phyloP scores from a whole-genome alignment of 2,329 filamentous ascomycete genomes.

The Hymenoscyphus infarciens region DNA sequence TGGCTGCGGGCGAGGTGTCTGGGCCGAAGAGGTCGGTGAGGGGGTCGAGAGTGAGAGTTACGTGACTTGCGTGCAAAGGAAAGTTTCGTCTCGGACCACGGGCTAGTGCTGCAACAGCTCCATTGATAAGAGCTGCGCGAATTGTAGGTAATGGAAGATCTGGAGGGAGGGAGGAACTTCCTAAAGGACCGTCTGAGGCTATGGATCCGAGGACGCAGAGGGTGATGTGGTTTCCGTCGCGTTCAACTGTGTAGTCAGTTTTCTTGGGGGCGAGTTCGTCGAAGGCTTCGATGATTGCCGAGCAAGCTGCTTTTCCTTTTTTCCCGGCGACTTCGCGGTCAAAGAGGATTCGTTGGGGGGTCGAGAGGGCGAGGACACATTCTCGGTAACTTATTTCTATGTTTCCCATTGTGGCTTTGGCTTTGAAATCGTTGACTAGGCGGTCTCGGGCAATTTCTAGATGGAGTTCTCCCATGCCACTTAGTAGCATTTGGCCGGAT shows the following conservation, averaged over 20 bases:
- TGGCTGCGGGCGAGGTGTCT: conserved; percentile 63
- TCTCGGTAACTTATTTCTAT: conserved; percentile 97
- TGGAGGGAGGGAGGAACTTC: conserved; percentile 46
- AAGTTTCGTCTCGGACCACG: conserved; percentile 78
- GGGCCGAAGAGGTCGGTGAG: conserved; percentile 59
- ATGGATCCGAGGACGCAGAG: conserved; percentile 42
- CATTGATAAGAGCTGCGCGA: conserved; percentile 64
- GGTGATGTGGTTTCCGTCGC: conserved; percentile 69
- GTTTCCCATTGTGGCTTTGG: conserved; percentile 76
- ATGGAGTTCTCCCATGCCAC: conserved; percentile 95
- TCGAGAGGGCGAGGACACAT: conserved; percentile 59
- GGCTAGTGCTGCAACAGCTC: conserved; percentile 77
- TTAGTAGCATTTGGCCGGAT: conserved; percentile 86
- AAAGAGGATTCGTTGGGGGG: conserved; percentile 59
- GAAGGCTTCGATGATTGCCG: conserved; percentile 62
- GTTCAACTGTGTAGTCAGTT: conserved; percentile 44
- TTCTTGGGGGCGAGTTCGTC: conserved; percentile 37
- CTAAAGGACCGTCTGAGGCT: conserved; percentile 36
- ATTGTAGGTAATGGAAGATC: conserved; percentile 48
- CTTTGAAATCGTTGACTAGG: conserved; percentile 84
- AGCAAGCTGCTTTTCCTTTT: conserved; percentile 72
- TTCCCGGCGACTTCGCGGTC: conserved; percentile 80
- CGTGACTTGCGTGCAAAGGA: conserved; percentile 72
- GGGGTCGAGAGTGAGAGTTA: conserved; percentile 67
- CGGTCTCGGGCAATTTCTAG: conserved; percentile 89